Base-by-base conservation (phyloP, 768 basidiomycete species). In the Kondoa malvinella region DNA sequence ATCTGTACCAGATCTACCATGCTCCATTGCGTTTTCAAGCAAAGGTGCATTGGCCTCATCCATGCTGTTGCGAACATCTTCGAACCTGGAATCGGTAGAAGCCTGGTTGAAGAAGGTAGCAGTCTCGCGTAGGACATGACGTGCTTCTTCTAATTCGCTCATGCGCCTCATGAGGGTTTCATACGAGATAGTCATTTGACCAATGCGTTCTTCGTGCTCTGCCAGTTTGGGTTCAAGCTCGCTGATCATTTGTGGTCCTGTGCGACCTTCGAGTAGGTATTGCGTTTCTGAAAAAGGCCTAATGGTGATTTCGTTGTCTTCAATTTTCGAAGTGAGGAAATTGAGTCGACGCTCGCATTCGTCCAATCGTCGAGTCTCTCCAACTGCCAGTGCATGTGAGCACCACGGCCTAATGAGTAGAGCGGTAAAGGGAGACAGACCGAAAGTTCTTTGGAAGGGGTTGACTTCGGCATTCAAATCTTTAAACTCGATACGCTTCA, bases 401-500 rank as follows among this genome's bases (percentile, higher is more conserved):
- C 58, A 60, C 12, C 25, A 4, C 58, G 26, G n/a, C 58, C 4
- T 15, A 25, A 4, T 4, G 25, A 60, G 25, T 60, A 25, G 12
- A 50, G 40, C 8, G 29, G 8, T 4, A 25, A 60, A 26, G 58
- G 26, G 14, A 60, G 58, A 60, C 58, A 12, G 25, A 60, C 58
- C 89, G 77, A 94, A 99, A 3, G 92, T 92, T 71, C 95, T 89
- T 81, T 99, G 94, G 80, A 97, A 99, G 21, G 94, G 88, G 78
- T 94, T 96, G 73, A 96, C 85, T 70, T 84, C 84, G 15, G 92
- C 89, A 78, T 97, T 97, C 73, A 92, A 91, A 79, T 99, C 95
- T 80, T 92, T 94, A 79, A 97, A 95, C 76, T 97, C 91, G 30
- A 97, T 87, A 78, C 94, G 83, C 59, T 92, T 91, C 57, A 96